phyloP scores from a whole-genome alignment of 2,329 filamentous ascomycete species.

The Colletotrichum musae region DNA sequence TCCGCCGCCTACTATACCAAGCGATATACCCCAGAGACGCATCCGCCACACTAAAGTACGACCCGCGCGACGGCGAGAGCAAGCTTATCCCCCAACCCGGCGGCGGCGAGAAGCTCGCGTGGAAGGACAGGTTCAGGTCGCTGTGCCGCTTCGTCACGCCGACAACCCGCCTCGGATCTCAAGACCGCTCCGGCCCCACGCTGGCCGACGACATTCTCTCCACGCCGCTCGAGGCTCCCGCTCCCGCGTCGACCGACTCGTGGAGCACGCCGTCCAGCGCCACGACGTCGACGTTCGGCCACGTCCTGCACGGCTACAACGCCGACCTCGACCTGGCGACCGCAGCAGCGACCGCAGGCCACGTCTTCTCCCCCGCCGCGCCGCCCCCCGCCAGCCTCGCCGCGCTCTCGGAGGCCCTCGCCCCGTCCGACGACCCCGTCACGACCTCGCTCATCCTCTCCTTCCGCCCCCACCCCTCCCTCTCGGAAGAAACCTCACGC shows the following conservation, averaged over 20 bases:
- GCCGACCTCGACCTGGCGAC: not conserved
- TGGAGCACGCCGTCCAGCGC: slow-evolving; percentile 29
- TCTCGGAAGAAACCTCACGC: not conserved
- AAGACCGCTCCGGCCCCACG: not conserved
- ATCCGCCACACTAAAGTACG: slow-evolving; percentile 2
- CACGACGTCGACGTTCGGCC: slow-evolving; percentile 65
- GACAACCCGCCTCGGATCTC: slow-evolving; percentile 33
- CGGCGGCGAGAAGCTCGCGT: slow-evolving; percentile 34
- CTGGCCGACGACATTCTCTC: slow-evolving; percentile 21
- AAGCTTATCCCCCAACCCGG: slow-evolving; percentile 6
- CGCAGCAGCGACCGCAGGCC: slow-evolving; percentile 40
- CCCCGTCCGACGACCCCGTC: slow-evolving; percentile 40
- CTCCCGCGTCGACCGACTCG: not conserved
- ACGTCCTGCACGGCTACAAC: slow-evolving; percentile 59
- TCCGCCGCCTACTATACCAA: slow-evolving; percentile 38
- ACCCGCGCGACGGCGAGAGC: not conserved
- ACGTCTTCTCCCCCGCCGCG: slow-evolving; percentile 60
- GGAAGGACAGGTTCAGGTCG: slow-evolving; percentile 33
- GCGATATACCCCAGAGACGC: slow-evolving; percentile 16
- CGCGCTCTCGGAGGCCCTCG: slow-evolving; percentile 43
- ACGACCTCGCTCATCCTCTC: slow-evolving; percentile 59
- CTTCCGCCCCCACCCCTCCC: slow-evolving; percentile 49
- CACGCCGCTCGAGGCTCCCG: slow-evolving; percentile 10
- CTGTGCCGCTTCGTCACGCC: slow-evolving; percentile 40
- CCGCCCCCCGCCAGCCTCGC: slow-evolving; percentile 64